Base-by-base conservation (phyloP, 176 grass and related monocot species). In the Lolium rigidum region DNA sequence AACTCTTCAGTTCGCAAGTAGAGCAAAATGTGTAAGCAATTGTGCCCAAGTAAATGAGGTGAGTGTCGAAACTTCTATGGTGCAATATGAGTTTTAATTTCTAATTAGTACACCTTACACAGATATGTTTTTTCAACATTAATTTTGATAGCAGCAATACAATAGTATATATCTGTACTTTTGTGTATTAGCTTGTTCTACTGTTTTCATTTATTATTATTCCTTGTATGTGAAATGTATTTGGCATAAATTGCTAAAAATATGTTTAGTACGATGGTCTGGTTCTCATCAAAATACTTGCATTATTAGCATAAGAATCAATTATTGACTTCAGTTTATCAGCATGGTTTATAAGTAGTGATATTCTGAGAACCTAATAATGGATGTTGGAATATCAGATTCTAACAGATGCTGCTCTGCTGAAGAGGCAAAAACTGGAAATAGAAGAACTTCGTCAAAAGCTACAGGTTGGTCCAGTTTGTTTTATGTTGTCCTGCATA, bases 31-130 rank as follows among this genome's bases (percentile, higher is more conserved):
- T 63, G 88, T 99, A 39, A 99, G 94, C 79, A 99, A 99, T 56
- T 99, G 94, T 88, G 94, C 89, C 67, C 94, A 99, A 94, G 87
- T 99, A 73, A 99, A 99, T 76, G 94, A 99, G 97, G 92, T 99
- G 79, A 8, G 71, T 81, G 28, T 79, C 60, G 52, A 38, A 63
- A 31, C 75, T 57, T 81, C 31, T 87, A 4, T 18, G 51, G 49
- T 84, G 25, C 13, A 37, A 86, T 51, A 7, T 78, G 66, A 74
- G 56, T 79, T 74, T 17, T 79, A 37, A 57, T 52, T 78, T 49
- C 22, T 38, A 51, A 57, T 66, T 28, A 20, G 44, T 81, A 54
- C 6, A 14, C 68, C 46, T 37, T 60, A 43, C 11, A 60, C 0
- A 60, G 22, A 17, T 79, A 25, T 2, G 3, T 72, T 82, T 46